Evolutionary conservation across 495 filamentous ascomycete genomes (phyloP).

Genomic region (Penicillium dipodomyicola): DNA sequence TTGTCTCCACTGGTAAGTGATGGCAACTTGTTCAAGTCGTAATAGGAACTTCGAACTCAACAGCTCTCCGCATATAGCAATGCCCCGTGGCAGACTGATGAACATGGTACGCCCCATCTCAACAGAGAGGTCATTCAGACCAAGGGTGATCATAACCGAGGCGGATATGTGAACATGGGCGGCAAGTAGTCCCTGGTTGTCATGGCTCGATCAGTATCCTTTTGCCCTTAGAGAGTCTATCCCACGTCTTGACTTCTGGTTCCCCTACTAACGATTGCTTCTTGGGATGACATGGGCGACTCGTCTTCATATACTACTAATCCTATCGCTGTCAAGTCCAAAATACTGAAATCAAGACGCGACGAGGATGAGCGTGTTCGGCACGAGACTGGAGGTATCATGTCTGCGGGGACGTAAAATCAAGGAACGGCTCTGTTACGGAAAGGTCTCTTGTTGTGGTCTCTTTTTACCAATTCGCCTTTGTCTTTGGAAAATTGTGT

Average conservation of each 20-base stretch:
- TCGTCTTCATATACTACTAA: too few species aligned
- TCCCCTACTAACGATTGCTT: background rate
- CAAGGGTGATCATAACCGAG: background rate
- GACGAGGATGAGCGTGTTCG: too few species aligned
- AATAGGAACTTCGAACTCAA: background rate
- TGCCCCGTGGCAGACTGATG: background rate
- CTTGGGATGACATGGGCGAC: too few species aligned
- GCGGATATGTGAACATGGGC: background rate
- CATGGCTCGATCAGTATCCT: background rate
- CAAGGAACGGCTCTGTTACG: background rate
- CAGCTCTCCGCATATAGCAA: background rate
- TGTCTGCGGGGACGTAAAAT: background rate
- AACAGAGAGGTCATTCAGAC: background rate
- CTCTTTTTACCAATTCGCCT: background rate
- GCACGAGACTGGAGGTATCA: background rate
- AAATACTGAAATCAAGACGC: too few species aligned
- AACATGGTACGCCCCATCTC: background rate
- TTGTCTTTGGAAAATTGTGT: background rate
- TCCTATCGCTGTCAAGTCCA: too few species aligned
- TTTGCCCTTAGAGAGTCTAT: background rate
- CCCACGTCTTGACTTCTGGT: background rate
- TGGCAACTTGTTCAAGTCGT: background rate
- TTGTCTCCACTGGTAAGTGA: constrained; percentile 62
- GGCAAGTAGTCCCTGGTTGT: background rate
- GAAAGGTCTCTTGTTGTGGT: background rate